phyloP scores from a whole-genome alignment of 495 filamentous ascomycete genomes.

The Aspergillus panamensis region DNA sequence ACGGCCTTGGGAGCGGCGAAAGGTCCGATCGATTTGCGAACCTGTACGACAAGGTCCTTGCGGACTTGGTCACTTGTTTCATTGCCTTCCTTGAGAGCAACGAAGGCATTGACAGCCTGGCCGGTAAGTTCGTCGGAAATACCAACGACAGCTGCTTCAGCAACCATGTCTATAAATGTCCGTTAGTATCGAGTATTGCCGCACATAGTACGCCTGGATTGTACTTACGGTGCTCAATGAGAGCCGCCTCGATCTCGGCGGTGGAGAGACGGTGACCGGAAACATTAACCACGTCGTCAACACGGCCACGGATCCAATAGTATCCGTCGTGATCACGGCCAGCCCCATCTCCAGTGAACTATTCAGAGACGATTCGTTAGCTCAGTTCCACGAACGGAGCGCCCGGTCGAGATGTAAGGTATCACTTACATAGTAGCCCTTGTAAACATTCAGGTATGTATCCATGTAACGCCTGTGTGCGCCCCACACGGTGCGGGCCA shows the following conservation, averaged over 20 bases:
- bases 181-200: slow-evolving; percentile 14
- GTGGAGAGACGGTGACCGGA: slow-evolving; percentile 94
- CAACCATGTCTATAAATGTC: slow-evolving; percentile 51
- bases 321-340: slow-evolving; percentile 97
- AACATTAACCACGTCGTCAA: slow-evolving; percentile 98
- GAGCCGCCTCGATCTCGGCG: slow-evolving; percentile 94
- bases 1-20: slow-evolving; percentile 96
- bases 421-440: slow-evolving; percentile 87
- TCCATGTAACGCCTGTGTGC: slow-evolving; percentile 99
- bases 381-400: slow-evolving; percentile 4
- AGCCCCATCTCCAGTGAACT: slow-evolving; percentile 98
- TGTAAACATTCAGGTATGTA: slow-evolving; percentile 96
- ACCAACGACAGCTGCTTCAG: slow-evolving; percentile 94
- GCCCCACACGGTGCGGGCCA: slow-evolving; percentile 98
- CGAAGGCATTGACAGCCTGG: slow-evolving; percentile 96
- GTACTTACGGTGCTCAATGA: slow-evolving; percentile 79
- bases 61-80: slow-evolving; percentile 75
- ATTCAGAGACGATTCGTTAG: slow-evolving; percentile 4
- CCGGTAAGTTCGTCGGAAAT: slow-evolving; percentile 90
- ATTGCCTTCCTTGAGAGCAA: slow-evolving; percentile 83
- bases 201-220: background rate
- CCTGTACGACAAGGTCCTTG: slow-evolving; percentile 91
- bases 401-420: background rate
- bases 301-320: slow-evolving; percentile 99
- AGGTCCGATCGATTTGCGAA: slow-evolving; percentile 93